A percentile compares a stretch with the other conserved stretches of the same genome.
phyloP scores from a whole-genome alignment of 352 stramenopile species.

The Phytophthora pistaciae region DNA sequence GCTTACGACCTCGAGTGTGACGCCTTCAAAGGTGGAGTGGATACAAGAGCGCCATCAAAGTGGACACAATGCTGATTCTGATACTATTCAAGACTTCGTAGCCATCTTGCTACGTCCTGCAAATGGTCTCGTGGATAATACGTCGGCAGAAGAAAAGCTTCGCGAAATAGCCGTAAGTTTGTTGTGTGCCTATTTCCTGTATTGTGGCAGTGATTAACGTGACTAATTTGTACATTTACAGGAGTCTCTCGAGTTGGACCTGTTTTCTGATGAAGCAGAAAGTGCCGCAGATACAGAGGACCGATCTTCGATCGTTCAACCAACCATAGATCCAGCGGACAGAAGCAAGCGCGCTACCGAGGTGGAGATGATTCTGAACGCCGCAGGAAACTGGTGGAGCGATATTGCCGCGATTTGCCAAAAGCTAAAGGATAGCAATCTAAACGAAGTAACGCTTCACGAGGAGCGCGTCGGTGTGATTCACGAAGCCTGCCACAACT shows the following conservation, averaged over 20 bases:
- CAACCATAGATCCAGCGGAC: slow-evolving; percentile 5
- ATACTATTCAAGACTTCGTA: slow-evolving; percentile 51
- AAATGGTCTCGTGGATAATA: slow-evolving; percentile 52
- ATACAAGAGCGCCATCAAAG: slow-evolving; percentile 46
- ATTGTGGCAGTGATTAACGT: not conserved
- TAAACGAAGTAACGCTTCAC: slow-evolving; percentile 18
- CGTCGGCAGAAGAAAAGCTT: slow-evolving; percentile 64
- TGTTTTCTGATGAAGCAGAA: slow-evolving; percentile 14
- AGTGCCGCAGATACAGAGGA: not conserved
- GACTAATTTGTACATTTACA: slow-evolving; percentile 9
- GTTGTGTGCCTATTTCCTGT: not conserved
- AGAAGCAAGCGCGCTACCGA: slow-evolving; percentile 23
- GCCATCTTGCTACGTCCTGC: slow-evolving; percentile 71
- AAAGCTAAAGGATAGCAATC: slow-evolving; percentile 34
- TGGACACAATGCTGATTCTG: slow-evolving; percentile 4
- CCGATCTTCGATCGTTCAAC: not conserved
- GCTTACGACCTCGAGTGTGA: slow-evolving; percentile 51
- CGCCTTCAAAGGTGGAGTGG: slow-evolving; percentile 48
- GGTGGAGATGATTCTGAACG: slow-evolving; percentile 43
- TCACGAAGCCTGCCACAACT: slow-evolving; percentile 50
- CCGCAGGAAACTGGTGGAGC: slow-evolving; percentile 76
- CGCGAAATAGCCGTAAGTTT: slow-evolving; percentile 41
- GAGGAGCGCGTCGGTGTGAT: slow-evolving; percentile 56
- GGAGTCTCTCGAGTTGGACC: slow-evolving; percentile 24
- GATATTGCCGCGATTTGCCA: slow-evolving; percentile 60